Conservation (phyloP, 805 yeast genomes). For the Candida michaelii region DNA sequence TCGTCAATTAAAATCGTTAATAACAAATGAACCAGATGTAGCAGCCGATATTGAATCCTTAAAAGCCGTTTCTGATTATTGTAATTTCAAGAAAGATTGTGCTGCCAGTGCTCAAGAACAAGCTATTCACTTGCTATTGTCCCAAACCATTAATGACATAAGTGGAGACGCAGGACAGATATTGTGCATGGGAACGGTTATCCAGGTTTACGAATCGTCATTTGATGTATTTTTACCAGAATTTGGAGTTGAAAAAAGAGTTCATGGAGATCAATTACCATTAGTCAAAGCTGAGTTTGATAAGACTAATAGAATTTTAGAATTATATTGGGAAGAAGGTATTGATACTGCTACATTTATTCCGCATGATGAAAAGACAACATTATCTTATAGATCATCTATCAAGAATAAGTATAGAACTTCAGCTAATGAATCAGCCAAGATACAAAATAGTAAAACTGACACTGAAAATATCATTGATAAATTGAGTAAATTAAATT, state of each 20-base stretch:
- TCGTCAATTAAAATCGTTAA: constrained; percentile 75
- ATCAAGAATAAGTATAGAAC: constrained; percentile 77
- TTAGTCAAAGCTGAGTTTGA: constrained; percentile 90
- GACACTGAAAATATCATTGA: constrained; percentile 44
- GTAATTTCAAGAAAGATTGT: constrained; percentile 94
- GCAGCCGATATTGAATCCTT: constrained; percentile 58
- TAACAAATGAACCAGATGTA: constrained; percentile 28
- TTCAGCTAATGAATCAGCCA: constrained; percentile 70
- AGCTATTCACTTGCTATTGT: constrained; percentile 80
- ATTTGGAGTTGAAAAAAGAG: constrained; percentile 92
- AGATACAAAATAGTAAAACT: constrained; percentile 43
- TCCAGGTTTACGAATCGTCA: constrained; percentile 93
- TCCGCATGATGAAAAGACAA: constrained; percentile 85
- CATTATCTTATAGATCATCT: constrained; percentile 72
- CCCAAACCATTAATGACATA: constrained; percentile 80
- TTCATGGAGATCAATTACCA: constrained; percentile 96
- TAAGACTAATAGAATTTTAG: constrained; percentile 62
- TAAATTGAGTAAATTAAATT: constrained; percentile 50
- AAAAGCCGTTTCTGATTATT: constrained; percentile 83
- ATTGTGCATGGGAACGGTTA: constrained; percentile 79
- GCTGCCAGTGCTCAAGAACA: constrained; percentile 93
- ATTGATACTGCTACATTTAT: constrained; percentile 87
- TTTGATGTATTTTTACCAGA: constrained; percentile 92
- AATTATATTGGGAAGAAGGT: constrained; percentile 90
- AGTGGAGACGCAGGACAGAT: constrained; percentile 73